Evolutionary conservation across 2,329 filamentous ascomycete genomes (phyloP), one percentile per base, ranked within the genome.

Genomic region (Pseudogymnoascus sp.): DNA sequence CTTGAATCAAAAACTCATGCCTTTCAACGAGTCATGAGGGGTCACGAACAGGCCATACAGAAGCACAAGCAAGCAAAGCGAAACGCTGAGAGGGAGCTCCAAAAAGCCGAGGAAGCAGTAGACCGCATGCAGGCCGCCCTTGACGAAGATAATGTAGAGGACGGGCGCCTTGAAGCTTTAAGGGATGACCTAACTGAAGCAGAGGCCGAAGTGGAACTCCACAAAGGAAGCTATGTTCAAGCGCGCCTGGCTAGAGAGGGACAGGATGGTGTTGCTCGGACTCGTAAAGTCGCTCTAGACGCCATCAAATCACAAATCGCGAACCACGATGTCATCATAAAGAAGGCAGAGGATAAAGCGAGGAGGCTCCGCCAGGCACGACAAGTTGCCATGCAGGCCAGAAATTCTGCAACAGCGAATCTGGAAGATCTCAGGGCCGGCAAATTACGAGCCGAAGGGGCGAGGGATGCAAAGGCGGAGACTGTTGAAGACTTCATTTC

Each of bases 141-240:
- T 37, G 84, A 90, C 63, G 78, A 75, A 23, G 82, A 82, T 52
- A 81, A 88, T 62, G 85, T 86, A 2, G 82, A 84, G 59, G 89
- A 90, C 68, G 84, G 81, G 52, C 79, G 79, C 58, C 74, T 92
- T 0, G 79, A 84, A 48, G 74, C 74, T 10, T 74, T 90, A 1
- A 80, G 80, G 59, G 72, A 75, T 13, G 76, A 82, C 55, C 77
- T 95, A 1, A 73, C 76, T 60, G 81, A 84, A 6, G 70, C 71
- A 2, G 71, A 78, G 63, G 71, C 73, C 10, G 68, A 75, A 38
- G 68, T 74, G 19, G 73, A 78, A 1, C 76, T 79, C 55, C 75
- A 80, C 23, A 79, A 84, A 69, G 68, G 73, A 10, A 79, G 84
- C 61, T 85, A 80, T 64, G 82, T 79, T 18, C 75, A 76, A 58